phyloP scores from a whole-genome alignment of 2,329 filamentous ascomycete genomes.

The Periconia sp. region DNA sequence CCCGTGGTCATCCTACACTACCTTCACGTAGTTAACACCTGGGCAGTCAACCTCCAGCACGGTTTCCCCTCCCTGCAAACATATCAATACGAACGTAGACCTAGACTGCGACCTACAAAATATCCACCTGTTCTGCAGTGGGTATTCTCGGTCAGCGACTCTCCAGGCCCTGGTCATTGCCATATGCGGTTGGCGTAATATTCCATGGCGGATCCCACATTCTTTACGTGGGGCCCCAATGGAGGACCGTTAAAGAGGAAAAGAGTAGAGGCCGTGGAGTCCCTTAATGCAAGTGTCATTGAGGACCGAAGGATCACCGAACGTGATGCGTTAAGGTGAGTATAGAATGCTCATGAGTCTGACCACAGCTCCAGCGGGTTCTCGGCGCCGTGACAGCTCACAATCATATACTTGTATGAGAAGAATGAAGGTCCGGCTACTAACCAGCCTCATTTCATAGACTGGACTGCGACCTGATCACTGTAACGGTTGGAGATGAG shows the following conservation, averaged over 20 bases:
- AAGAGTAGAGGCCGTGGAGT: conserved; percentile 2
- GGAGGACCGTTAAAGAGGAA: neutral
- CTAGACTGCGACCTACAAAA: no score
- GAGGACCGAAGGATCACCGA: conserved; percentile 3
- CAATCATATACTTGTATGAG: neutral
- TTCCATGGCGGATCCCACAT: neutral
- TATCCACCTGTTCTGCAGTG: no score
- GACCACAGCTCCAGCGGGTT: neutral
- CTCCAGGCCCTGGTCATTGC: neutral
- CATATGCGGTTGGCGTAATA: neutral
- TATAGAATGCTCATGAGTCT: neutral
- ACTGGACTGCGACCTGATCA: conserved; percentile 14
- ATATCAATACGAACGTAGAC: no score
- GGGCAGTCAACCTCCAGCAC: no score
- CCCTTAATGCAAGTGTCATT: conserved; percentile 1
- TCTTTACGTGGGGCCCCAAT: neutral
- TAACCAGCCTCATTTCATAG: neutral
- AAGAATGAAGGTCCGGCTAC: neutral
- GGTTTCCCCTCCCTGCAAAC: no score
- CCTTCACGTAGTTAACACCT: no score
- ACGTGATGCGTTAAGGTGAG: conserved; percentile 6
- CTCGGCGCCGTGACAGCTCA: neutral
- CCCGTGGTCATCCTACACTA: no score
- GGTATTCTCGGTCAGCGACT: no score
- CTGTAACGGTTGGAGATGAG: conserved; percentile 10